phyloP scores from a whole-genome alignment of 2,329 filamentous ascomycete genomes.

The Aspergillus melleus region DNA sequence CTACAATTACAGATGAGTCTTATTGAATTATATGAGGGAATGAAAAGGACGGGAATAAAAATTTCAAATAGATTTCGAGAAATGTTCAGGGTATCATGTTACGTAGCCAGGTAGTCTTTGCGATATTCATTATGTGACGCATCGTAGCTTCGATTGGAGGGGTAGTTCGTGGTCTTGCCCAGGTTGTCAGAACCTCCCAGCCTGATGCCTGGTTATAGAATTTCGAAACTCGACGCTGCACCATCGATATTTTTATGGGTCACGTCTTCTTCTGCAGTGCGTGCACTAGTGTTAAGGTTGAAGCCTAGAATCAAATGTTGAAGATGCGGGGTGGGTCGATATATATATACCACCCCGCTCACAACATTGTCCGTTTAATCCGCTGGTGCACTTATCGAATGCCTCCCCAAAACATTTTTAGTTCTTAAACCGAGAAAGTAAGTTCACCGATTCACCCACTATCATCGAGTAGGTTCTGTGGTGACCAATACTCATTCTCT shows the following conservation, averaged over 20 bases:
- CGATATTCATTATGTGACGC: not conserved
- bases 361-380: not conserved
- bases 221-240: no score
- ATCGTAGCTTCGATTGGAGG: no score
- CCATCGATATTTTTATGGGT: no score
- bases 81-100: not conserved
- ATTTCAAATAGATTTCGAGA: not conserved
- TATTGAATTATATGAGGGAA: conserved; percentile 19
- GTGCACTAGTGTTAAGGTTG: no score
- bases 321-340: not conserved
- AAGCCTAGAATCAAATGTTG: not conserved
- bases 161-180: no score
- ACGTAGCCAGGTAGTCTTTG: not conserved
- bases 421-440: not conserved
- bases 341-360: not conserved
- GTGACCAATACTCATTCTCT: conserved; percentile 89
- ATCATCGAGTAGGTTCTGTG: conserved; percentile 46
- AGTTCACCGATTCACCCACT: conserved; percentile 40
- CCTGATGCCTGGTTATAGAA: no score
- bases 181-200: no score
- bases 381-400: not conserved
- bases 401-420: not conserved
- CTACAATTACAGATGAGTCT: conserved; percentile 21
- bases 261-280: no score
- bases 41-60: conserved; percentile 5